phyloP scores from a whole-genome alignment of 352 stramenopile species.

The Aphanomyces stellatus region DNA sequence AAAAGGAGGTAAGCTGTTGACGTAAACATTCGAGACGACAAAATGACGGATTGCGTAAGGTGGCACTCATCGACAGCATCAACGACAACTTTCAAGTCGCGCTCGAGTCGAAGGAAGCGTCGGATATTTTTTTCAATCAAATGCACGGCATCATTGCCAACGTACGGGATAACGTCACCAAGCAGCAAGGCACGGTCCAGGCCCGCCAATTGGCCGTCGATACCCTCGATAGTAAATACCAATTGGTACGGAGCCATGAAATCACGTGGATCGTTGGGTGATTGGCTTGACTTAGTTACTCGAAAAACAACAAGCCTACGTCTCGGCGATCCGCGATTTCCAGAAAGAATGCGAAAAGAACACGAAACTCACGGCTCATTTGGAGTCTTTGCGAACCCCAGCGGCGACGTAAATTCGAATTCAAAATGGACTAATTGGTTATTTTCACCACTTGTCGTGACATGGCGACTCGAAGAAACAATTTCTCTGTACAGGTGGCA shows the following conservation, averaged over 20 bases:
- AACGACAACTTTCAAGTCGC: conserved; percentile 73
- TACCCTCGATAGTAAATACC: conserved; percentile 64
- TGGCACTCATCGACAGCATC: conserved; percentile 81
- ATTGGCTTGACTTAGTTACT: no score
- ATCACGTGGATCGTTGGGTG: no score
- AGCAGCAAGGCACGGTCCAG: conserved; percentile 42
- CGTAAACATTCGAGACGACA: no score
- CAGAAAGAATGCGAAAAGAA: conserved; percentile 86
- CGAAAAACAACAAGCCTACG: conserved; percentile 69
- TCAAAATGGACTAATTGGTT: no score
- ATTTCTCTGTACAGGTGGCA: no score
- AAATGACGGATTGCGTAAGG: conserved; percentile 23
- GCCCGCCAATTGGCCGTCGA: conserved; percentile 41
- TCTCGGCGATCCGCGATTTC: conserved; percentile 80
- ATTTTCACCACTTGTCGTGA: no score
- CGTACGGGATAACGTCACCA: conserved; percentile 38
- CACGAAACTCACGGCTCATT: conserved; percentile 37
- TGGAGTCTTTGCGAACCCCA: conserved; percentile 16
- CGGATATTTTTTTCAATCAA: conserved; percentile 67
- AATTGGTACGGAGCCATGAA: no score
- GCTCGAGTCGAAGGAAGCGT: conserved; percentile 52
- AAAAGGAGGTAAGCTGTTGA: conserved; percentile 39
- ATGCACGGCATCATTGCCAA: conserved; percentile 60
- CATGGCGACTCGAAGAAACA: no score
- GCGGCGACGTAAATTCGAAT: no score